Evolutionary conservation across 2,329 filamentous ascomycete genomes (phyloP).

Genomic region (Colletotrichum costaricense): DNA sequence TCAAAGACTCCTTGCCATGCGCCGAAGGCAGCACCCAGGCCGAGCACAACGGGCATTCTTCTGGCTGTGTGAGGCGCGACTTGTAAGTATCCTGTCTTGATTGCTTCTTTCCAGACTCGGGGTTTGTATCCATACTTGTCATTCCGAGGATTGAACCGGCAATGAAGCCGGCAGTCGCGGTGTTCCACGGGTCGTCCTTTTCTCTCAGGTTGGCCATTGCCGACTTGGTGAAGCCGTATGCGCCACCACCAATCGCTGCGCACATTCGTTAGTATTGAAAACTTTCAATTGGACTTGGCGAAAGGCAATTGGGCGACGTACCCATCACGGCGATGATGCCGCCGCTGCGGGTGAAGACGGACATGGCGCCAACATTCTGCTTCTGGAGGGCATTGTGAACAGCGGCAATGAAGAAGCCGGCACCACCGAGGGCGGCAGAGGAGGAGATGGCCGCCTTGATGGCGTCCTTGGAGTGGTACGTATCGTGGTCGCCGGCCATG

Average conservation of each 20-base stretch:
- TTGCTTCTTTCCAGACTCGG: not conserved
- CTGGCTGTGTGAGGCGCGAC: conserved; percentile 41
- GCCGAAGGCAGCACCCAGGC: conserved; percentile 70
- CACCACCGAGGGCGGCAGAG: conserved; percentile 71
- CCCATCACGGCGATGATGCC: conserved; percentile 68
- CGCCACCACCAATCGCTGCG: conserved; percentile 76
- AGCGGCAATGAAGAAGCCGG: conserved; percentile 79
- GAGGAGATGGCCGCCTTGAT: conserved; percentile 74
- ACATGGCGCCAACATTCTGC: conserved; percentile 83
- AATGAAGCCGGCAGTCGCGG: conserved; percentile 80
- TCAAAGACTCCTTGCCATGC: conserved; percentile 72
- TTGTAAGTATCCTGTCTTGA: conserved; percentile 21
- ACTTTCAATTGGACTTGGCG: not conserved
- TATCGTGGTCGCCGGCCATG: conserved; percentile 49
- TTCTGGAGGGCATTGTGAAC: conserved; percentile 89
- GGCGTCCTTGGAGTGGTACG: conserved; percentile 81
- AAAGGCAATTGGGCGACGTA: not conserved
- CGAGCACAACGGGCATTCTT: conserved; percentile 77
- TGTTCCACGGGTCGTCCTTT: conserved; percentile 83
- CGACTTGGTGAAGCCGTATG: conserved; percentile 81
- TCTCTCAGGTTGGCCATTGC: conserved; percentile 87
- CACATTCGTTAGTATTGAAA: not conserved
- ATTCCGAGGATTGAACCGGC: conserved; percentile 80
- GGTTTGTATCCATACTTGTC: conserved; percentile 66
- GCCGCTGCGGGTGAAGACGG: conserved; percentile 83